phyloP scores from a whole-genome alignment of 108 stramenopile species.

The Nannochloropsis salina region DNA sequence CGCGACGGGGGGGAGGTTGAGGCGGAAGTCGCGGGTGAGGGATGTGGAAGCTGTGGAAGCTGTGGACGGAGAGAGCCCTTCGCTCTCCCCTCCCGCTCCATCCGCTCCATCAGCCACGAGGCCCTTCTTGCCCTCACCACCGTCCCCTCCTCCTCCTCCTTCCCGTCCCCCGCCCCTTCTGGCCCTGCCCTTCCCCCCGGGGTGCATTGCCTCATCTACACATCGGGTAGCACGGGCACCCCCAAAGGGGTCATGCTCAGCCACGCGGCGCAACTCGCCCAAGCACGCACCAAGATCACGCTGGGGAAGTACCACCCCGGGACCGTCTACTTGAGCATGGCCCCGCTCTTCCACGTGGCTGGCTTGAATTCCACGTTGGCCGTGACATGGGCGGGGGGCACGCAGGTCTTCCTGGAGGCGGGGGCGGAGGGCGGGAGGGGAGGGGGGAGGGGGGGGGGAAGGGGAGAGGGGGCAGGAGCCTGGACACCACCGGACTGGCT shows the following conservation, averaged over 20 bases:
- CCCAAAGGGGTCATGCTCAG: constrained; percentile 40
- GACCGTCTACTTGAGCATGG: constrained; percentile 23
- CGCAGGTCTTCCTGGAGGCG: constrained; percentile 70
- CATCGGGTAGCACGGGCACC: constrained; percentile 36
- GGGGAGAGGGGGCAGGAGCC: too few relatives aligned
- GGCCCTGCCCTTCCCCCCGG: not conserved
- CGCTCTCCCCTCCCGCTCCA: not conserved
- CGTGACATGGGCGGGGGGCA: constrained; percentile 66
- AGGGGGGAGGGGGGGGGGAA: too few relatives aligned
- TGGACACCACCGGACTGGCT: not conserved
- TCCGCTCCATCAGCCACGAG: not conserved
- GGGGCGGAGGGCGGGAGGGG: too few relatives aligned
- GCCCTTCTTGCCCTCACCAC: not conserved
- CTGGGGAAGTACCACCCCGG: not conserved
- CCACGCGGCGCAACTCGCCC: constrained; percentile 18
- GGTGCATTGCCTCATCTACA: constrained; percentile 33
- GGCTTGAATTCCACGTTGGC: constrained; percentile 71
- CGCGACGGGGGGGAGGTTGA: not conserved
- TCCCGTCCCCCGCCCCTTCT: not conserved
- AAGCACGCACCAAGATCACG: not conserved
- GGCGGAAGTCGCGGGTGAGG: too few relatives aligned
- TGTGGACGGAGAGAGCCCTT: not conserved
- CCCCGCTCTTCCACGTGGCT: constrained; percentile 86
- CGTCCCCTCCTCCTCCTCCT: not conserved
- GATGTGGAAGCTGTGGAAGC: too few relatives aligned